Evolutionary conservation across 495 filamentous ascomycete species (phyloP).

Genomic region (Diplogelasinospora grovesii): DNA sequence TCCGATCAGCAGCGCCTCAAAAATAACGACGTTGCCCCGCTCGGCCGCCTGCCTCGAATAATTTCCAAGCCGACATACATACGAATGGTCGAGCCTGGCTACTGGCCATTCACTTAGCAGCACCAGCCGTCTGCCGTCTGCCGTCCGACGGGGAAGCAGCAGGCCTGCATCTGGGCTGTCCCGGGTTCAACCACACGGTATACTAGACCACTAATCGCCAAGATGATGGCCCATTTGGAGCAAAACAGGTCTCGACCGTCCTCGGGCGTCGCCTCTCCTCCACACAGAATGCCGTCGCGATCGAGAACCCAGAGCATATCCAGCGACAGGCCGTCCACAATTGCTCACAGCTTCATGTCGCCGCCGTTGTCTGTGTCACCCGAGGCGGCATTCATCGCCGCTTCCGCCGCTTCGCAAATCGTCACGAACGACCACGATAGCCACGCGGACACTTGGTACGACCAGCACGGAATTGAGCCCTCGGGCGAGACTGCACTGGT

Average conservation of each 20-base stretch:
- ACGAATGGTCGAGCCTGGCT: slow-evolving; percentile 11
- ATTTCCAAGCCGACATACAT: too few species aligned
- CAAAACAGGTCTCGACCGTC: slow-evolving; percentile 35
- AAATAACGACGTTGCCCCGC: neutral
- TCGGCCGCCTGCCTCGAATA: slow-evolving; percentile 5
- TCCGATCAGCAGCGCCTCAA: slow-evolving; percentile 1
- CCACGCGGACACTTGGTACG: slow-evolving; percentile 57
- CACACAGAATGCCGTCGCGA: slow-evolving; percentile 29
- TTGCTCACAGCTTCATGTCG: slow-evolving; percentile 48
- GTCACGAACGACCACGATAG: slow-evolving; percentile 81
- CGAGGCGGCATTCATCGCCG: slow-evolving; percentile 79
- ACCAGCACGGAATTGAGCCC: slow-evolving; percentile 56
- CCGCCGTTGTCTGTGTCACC: slow-evolving; percentile 64
- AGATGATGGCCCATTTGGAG: slow-evolving; percentile 26
- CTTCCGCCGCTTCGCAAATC: slow-evolving; percentile 84
- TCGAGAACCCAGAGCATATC: slow-evolving; percentile 48
- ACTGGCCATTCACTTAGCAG: slow-evolving; percentile 7
- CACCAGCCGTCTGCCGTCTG: slow-evolving; percentile 13
- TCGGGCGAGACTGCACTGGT: slow-evolving; percentile 65
- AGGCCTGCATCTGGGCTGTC: slow-evolving; percentile 10
- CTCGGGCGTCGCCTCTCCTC: slow-evolving; percentile 29
- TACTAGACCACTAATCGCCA: neutral
- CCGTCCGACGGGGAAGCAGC: slow-evolving; percentile 16
- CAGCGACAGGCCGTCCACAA: slow-evolving; percentile 47
- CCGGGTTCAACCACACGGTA: slow-evolving; percentile 9